These are phyloP conservation scores for Fonsecaea pedrosoi DNA, from an alignment of 2,329 filamentous ascomycete species.

Conservation along the genomic window DNA sequence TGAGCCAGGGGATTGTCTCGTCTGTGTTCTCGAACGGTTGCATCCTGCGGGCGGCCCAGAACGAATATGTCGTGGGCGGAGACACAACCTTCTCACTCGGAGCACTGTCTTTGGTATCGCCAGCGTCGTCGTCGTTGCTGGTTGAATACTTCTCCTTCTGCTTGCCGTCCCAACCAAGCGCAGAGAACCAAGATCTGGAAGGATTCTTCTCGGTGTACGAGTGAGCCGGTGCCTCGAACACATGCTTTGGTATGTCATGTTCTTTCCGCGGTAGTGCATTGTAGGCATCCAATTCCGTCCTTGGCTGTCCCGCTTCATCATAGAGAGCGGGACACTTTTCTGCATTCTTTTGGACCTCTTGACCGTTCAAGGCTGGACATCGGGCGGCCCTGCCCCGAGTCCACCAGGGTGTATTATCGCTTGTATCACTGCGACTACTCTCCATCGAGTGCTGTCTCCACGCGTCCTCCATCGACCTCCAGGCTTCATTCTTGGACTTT, in stretches of 20 bases:
- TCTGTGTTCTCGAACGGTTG: slow-evolving; percentile 47
- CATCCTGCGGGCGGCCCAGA: slow-evolving; percentile 28
- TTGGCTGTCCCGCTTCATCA: slow-evolving; percentile 29
- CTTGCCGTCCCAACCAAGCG: slow-evolving; percentile 34
- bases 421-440: background rate
- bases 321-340: slow-evolving; percentile 29
- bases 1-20: slow-evolving; percentile 49
- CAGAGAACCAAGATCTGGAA: slow-evolving; percentile 27
- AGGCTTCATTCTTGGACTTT: slow-evolving; percentile 24
- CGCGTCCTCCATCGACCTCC: slow-evolving; percentile 24
- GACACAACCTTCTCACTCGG: background rate
- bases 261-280: slow-evolving; percentile 7
- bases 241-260: slow-evolving; percentile 10
- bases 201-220: slow-evolving; percentile 8
- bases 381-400: slow-evolving; percentile 22
- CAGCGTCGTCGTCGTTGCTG: background rate
- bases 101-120: background rate
- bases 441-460: slow-evolving; percentile 18
- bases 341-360: slow-evolving; percentile 22
- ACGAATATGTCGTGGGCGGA: slow-evolving; percentile 26
- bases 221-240: slow-evolving; percentile 12
- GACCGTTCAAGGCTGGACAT: slow-evolving; percentile 28
- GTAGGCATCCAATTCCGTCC: slow-evolving; percentile 35
- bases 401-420: slow-evolving; percentile 20
- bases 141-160: slow-evolving; percentile 19